Base-by-base conservation (phyloP, 306 rosid species). In the Notholithocarpus densiflorus region DNA sequence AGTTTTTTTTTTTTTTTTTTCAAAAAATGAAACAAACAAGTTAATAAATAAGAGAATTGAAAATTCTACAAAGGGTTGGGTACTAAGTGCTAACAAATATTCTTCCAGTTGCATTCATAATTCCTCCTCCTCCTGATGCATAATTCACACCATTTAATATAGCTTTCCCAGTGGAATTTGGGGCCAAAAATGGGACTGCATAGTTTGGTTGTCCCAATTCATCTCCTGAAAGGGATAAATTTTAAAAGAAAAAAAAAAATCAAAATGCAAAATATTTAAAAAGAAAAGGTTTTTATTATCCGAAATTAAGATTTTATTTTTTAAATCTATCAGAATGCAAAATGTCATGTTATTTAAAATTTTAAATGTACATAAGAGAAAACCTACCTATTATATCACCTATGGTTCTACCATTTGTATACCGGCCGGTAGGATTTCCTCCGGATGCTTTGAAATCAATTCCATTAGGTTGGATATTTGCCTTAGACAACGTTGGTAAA, bases 91-190 rank as follows among this genome's bases (percentile, higher is more conserved):
- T 76, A 4, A 95, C 98, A 90, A 95, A 93, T 83, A 95, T 93
- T 90, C 93, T 89, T 82, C 99, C 98, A 18, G 99, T 95, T n/a
- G 99, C 93, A 75, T 95, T 95, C 65, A 95, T 68, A 77, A 93
- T 89, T 54, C 99, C 98, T 74, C 96, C 99, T 52, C 97, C 99
- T 56, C 99, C 99, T 0, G 99, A 95, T 74, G 98, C 99, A 74
- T 95, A 95, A 77, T 95, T 95, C 74, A 95, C 99, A 48, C 99
- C 99, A 75, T 75, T 11, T 17, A 95, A 82, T 53, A 91, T 51
- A 4, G 89, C 56, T 77, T 88, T 90, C 32, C 97, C 99, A 6
- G 85, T 81, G n/a, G 98, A 56, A 69, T 93, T 93, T 82, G 98
- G 94, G 19, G 93, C 79, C 83, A 95, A 80, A 84, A 76, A 95